Evolutionary conservation across 306 rosid species (phyloP).

Genomic region (Rosa rugosa): DNA sequence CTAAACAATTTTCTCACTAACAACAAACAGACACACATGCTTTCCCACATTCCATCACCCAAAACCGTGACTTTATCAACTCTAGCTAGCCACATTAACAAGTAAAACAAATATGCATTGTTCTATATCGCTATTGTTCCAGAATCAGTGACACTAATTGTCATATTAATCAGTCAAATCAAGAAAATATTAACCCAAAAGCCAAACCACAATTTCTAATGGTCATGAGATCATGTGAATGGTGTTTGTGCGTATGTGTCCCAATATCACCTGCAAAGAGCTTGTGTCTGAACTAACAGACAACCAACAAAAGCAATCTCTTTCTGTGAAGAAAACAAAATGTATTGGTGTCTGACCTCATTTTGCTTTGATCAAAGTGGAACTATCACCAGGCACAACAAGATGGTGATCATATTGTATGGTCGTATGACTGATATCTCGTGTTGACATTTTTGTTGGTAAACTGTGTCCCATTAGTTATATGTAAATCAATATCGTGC

Average conservation of each 20-base stretch:
- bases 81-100: not conserved
- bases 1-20: not conserved
- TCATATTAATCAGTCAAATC: not conserved
- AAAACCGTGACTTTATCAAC: not conserved
- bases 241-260: not conserved
- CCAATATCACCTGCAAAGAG: not conserved
- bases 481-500: no score
- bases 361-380: no score
- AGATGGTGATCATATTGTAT: no score
- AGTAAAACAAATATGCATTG: not conserved
- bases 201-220: not conserved
- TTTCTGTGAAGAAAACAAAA: not conserved
- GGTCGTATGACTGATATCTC: no score
- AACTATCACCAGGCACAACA: no score
- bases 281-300: not conserved
- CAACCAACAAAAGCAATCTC: not conserved
- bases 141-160: not conserved
- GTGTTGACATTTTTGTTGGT: no score
- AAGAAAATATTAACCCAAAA: not conserved
- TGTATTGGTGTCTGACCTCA: no score
- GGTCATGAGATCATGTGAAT: not conserved
- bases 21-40: not conserved
- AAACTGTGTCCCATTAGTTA: no score
- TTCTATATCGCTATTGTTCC: not conserved
- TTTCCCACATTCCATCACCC: not conserved